Base-by-base conservation (phyloP, 75 land plant genomes). In the Isoetes taiwanensis region DNA sequence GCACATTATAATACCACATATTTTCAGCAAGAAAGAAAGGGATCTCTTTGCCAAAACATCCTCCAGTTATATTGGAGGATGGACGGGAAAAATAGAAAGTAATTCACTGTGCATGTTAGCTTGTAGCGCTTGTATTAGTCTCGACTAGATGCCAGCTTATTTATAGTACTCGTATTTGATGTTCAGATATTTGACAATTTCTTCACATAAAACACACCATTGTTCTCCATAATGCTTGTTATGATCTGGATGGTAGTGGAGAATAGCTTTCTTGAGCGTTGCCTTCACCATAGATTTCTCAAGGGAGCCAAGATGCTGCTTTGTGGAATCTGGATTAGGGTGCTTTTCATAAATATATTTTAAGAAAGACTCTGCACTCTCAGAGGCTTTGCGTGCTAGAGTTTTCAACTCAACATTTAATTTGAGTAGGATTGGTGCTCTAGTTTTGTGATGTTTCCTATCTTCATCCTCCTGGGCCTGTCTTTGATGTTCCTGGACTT, bases 171-270 rank as follows among this genome's bases (percentile, higher is more conserved):
- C n/a, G n/a, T 58, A 58, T 16, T 23, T 58, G 50, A 3, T 19
- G 31, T 50, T 62, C 4, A 62, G 20, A 52, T 28, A 12, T 28
- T 62, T 62, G 10, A 17, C 5, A 4, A 62, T 62, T 33, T 62
- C 64, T 32, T 62, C 55, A 6, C 57, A 62, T 2, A 62, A 39
- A 28, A 62, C 37, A 23, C 34, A 14, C 64, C 64, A 62, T 1
- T 50, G 40, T 4, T 52, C 35, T 2, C 33, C 55, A 62, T 62
- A 32, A 5, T 19, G 4, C n/a, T 34, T 35, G 10, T 62, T 62
- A 29, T 28, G 16, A 32, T 62, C 64, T 2, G 64, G 64, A 24
- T 62, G 64, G 56, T 62, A 62, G 19, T 30, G 24, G 5, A 48
- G 54, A 28, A 62, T 50, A 9, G 64, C 64, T 48, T 30, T 62